These are phyloP conservation scores for Durotheca rogersii DNA, from an alignment of 495 filamentous ascomycete genomes.

Conservation along the genomic window DNA sequence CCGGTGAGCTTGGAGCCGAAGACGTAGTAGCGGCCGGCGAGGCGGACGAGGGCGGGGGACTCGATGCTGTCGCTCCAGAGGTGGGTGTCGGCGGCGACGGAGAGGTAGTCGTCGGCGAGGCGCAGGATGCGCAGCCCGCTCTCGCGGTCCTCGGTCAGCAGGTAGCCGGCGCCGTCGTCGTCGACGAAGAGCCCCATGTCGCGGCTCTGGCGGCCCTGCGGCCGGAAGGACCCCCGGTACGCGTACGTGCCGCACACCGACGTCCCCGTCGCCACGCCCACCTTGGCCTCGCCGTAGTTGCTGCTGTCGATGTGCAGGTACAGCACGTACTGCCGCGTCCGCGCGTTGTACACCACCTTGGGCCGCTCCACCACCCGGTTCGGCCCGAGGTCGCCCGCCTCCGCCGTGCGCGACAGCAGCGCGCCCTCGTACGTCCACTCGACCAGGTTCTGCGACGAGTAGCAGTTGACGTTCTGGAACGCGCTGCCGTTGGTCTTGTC, in stretches of 20 bases:
- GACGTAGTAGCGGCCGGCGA: constrained; percentile 41
- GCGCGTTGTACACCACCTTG: constrained; percentile 62
- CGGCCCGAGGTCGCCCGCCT: constrained; percentile 59
- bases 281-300: constrained; percentile 63
- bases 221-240: constrained; percentile 40
- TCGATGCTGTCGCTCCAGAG: constrained; percentile 51
- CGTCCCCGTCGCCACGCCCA: constrained; percentile 60
- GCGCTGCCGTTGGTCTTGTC: constrained; percentile 60
- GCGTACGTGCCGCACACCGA: constrained; percentile 60
- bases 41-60: constrained; percentile 46
- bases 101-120: constrained; percentile 51
- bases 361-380: constrained; percentile 64
- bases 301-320: constrained; percentile 69
- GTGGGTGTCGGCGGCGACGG: constrained; percentile 50
- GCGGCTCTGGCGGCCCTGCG: constrained; percentile 55
- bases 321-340: constrained; percentile 54
- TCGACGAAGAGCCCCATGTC: constrained; percentile 66
- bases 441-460: constrained; percentile 58
- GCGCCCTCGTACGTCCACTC: constrained; percentile 61
- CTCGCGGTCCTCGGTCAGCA: constrained; percentile 61
- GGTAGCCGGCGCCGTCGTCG: constrained; percentile 59
- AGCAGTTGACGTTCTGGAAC: constrained; percentile 63
- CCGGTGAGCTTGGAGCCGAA: constrained; percentile 44
- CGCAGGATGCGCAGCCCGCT: constrained; percentile 55
- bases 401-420: constrained; percentile 49